Evolutionary conservation across 768 basidiomycete genomes (phyloP).

Genomic region (Collybia sordida): DNA sequence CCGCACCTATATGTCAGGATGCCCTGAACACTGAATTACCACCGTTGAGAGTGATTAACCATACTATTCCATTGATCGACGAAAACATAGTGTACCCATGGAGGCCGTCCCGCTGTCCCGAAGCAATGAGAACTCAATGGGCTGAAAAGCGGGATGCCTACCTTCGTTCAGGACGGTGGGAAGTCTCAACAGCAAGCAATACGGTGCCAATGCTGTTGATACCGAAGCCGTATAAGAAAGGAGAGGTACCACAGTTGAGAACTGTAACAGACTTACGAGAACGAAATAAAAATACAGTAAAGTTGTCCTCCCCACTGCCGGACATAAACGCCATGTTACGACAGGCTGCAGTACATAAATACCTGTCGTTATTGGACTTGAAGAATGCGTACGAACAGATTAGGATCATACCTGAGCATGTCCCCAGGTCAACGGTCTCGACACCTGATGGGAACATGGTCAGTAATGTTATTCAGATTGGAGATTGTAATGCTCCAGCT

Average conservation of each 20-base stretch:
- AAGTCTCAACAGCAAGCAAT: slow-evolving; percentile 1
- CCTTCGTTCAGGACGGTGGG: slow-evolving; percentile 9
- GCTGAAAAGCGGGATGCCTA: slow-evolving; percentile 9
- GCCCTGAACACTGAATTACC: slow-evolving; percentile 18
- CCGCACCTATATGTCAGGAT: background rate
- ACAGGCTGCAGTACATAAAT: slow-evolving; percentile 17
- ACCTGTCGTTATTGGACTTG: slow-evolving; percentile 28
- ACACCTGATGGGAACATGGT: slow-evolving; percentile 28
- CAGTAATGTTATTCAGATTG: slow-evolving; percentile 21
- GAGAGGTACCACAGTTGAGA: slow-evolving; percentile 23
- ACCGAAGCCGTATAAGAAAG: slow-evolving; percentile 23
- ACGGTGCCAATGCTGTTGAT: slow-evolving; percentile 2
- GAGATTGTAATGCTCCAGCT: slow-evolving; percentile 5
- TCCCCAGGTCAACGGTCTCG: slow-evolving; percentile 13
- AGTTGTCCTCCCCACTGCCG: slow-evolving; percentile 11
- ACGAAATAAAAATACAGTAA: slow-evolving; percentile 34
- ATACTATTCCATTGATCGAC: slow-evolving; percentile 37
- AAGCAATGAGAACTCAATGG: slow-evolving; percentile 7
- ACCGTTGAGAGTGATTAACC: slow-evolving; percentile 37
- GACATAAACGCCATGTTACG: slow-evolving; percentile 12
- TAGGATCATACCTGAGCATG: slow-evolving; percentile 19
- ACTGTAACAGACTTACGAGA: slow-evolving; percentile 34
- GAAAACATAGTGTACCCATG: slow-evolving; percentile 28
- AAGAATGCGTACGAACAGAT: slow-evolving; percentile 38
- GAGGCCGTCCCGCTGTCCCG: slow-evolving; percentile 10